Evolutionary conservation across 331 rosid species (phyloP), one percentile per base, ranked within the genome.

Genomic region (Ulmus americana): DNA sequence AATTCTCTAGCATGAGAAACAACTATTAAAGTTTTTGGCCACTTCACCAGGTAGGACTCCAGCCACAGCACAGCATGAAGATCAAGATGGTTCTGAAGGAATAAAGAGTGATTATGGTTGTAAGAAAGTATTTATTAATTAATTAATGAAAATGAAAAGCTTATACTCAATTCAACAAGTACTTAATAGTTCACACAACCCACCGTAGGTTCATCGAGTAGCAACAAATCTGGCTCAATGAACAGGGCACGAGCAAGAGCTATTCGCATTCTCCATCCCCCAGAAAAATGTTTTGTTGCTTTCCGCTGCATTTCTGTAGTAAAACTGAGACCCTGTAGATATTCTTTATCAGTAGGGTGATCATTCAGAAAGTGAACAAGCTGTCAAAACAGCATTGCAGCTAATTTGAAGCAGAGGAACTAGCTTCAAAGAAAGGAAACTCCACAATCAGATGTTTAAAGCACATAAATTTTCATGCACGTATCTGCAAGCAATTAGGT

Each of bases 1-100:
- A 94, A 94, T 59, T 94, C 97, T 74, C 98, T 87, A 69, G 98
- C 98, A 76, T 89, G 98, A 77, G 98, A 94, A 80, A 94, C 98
- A 63, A 94, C 91, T 61, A 94, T 89, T 65, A 90, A 82, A 47
- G 98, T 89, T 69, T 94, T 94, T 10, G 95, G 97, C 98, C 98
- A 94, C 76, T 87, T 94, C 83, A 81, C 85, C 73, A 94, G 76
- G 85, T 94, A 89, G 1, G 90, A 7, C 61, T 94, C 98, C 77
- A 94, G 84, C 98, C 98, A 94, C 53, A 94, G 82, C 76, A 94
- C 98, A 54, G 98, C 98, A 65, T 94, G 98, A 73, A 94, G 98
- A 89, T 94, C 98, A 70, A 94, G 95, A 94, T 94, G 98, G 68
- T 94, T 94, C 98, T 94, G 95, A 61, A 78, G 59, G 67, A 70